These are phyloP conservation scores for Barnettozyma hawaiiensis DNA, from an alignment of 1,139 yeast genomes.

Conservation along the genomic window DNA sequence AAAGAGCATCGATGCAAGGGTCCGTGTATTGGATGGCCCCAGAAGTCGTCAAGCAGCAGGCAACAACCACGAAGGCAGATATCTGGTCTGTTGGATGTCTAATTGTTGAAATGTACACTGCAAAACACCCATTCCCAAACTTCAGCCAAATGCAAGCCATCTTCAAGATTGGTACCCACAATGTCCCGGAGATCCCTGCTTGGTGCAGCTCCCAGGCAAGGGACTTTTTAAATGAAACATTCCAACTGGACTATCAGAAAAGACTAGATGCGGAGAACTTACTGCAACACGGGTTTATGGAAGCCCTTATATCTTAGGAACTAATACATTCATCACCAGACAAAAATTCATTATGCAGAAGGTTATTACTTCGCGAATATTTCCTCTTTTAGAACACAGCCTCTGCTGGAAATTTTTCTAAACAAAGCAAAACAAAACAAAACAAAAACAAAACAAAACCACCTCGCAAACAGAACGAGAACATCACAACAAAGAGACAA, in stretches of 20 bases:
- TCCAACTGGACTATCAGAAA: slow-evolving; percentile 66
- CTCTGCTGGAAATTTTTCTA: slow-evolving; percentile 1
- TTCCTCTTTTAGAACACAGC: background rate
- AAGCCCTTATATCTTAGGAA: slow-evolving; percentile 37
- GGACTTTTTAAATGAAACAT: slow-evolving; percentile 60
- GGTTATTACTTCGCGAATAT: background rate
- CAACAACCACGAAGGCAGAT: slow-evolving; percentile 85
- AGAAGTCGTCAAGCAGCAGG: slow-evolving; percentile 87
- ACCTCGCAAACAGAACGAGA: background rate
- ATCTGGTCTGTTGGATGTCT: slow-evolving; percentile 95
- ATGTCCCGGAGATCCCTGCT: slow-evolving; percentile 72
- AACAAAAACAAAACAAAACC: background rate
- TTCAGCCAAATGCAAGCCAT: slow-evolving; percentile 95
- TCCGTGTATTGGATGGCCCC: slow-evolving; percentile 99
- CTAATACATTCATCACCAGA: background rate
- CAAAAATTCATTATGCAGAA: background rate
- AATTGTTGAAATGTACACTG: slow-evolving; percentile 90
- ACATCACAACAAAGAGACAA: too few species aligned
- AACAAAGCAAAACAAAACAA: too few species aligned
- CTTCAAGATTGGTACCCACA: slow-evolving; percentile 82
- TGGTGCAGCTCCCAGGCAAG: slow-evolving; percentile 67
- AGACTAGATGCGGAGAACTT: slow-evolving; percentile 73
- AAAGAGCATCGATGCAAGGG: slow-evolving; percentile 85
- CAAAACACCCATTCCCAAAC: slow-evolving; percentile 90
- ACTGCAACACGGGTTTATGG: slow-evolving; percentile 55